A percentile compares a stretch with the other conserved stretches of the same genome.
These are phyloP conservation scores for Fomitopsis schrenkii DNA, from an alignment of 1,284 basidiomycete species.

Conservation along the genomic window DNA sequence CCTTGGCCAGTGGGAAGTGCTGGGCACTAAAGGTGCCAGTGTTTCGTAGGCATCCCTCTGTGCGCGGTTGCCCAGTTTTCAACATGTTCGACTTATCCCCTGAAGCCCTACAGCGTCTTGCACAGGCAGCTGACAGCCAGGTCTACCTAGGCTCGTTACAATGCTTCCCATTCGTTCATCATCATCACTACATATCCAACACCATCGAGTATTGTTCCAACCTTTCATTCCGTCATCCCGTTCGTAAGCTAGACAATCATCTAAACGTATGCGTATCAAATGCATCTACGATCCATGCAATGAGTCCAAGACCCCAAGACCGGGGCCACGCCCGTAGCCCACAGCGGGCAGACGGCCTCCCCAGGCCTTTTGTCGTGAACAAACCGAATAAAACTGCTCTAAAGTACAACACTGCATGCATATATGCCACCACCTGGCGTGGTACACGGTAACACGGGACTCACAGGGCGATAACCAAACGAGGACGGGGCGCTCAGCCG, in stretches of 20 bases:
- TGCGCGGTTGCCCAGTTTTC: too few relatives aligned
- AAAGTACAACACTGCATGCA: not conserved
- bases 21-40: too few relatives aligned
- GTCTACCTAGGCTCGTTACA: too few relatives aligned
- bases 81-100: too few relatives aligned
- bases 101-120: too few relatives aligned
- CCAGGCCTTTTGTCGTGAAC: not conserved
- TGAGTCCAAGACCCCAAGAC: not conserved
- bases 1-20: too few relatives aligned
- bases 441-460: not conserved
- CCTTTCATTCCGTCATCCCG: constrained; percentile 2
- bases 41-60: too few relatives aligned
- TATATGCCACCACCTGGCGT: not conserved
- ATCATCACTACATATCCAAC: not conserved
- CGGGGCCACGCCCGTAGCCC: not conserved
- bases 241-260: not conserved
- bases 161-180: not conserved
- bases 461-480: not conserved
- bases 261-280: not conserved
- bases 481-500: constrained; percentile 17
- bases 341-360: not conserved
- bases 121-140: too few relatives aligned
- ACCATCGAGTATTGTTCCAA: not conserved
- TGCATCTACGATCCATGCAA: not conserved
- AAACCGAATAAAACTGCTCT: not conserved